These are phyloP conservation scores for Sequoia sempervirens DNA, from an alignment of 75 land plant species.

Conservation along the genomic window DNA sequence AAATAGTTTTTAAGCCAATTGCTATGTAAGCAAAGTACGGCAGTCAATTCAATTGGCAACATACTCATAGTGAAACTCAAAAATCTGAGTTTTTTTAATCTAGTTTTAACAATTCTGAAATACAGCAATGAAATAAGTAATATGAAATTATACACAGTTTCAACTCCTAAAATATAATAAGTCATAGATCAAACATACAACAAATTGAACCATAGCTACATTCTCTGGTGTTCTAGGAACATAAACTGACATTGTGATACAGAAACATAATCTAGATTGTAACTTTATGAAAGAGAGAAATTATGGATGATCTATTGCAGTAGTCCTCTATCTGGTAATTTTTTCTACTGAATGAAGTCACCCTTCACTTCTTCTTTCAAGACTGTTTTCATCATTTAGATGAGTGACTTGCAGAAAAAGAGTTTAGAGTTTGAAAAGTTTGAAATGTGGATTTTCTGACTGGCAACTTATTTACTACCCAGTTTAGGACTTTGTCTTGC, in stretches of 20 bases:
- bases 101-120: not conserved
- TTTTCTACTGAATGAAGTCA: too few species aligned
- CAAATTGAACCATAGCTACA: not conserved
- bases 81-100: not conserved
- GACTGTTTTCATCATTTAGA: too few species aligned
- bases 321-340: not conserved
- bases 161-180: not conserved
- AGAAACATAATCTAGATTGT: not conserved
- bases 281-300: not conserved
- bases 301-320: not conserved
- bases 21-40: not conserved
- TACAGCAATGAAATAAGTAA: not conserved
- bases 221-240: not conserved
- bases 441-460: too few species aligned
- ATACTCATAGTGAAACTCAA: not conserved
- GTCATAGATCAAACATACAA: not conserved
- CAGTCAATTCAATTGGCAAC: not conserved
- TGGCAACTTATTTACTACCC: too few species aligned
- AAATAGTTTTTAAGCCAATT: not conserved
- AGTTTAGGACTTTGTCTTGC: too few species aligned
- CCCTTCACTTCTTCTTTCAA: too few species aligned
- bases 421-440: too few species aligned
- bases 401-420: too few species aligned
- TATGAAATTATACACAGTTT: not conserved
- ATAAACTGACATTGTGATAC: not conserved